Percentiles rank a stretch among this genome's conserved stretches.
These are phyloP conservation scores for Colletotrichum sp. DNA, from an alignment of 2,329 filamentous ascomycete genomes.

Conservation along the genomic window DNA sequence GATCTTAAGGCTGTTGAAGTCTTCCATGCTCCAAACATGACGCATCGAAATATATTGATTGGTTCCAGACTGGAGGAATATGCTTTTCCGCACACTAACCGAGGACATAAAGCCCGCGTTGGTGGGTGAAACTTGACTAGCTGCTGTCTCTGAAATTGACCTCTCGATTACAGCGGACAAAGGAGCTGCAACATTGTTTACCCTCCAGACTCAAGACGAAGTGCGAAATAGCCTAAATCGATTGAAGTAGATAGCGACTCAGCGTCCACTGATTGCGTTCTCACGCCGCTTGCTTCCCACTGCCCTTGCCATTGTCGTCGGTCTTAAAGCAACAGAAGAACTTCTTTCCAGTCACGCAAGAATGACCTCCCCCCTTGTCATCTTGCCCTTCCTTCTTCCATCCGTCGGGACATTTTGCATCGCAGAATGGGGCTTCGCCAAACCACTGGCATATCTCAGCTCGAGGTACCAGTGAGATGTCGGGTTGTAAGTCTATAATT, in stretches of 20 bases:
- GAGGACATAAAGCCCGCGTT: fast-evolving
- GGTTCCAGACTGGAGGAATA: background rate
- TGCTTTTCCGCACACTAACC: fast-evolving
- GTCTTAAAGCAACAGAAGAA: background rate
- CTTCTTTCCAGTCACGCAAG: background rate
- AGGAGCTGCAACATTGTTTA: fast-evolving
- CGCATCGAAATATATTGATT: background rate
- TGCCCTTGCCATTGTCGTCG: background rate
- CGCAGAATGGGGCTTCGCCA: background rate
- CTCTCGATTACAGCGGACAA: background rate
- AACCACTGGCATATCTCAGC: background rate
- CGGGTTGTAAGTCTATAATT: background rate
- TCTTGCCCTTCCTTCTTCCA: background rate
- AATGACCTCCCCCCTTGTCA: background rate
- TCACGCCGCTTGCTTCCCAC: background rate
- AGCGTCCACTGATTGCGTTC: fast-evolving
- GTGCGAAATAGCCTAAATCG: fast-evolving
- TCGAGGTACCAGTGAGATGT: fast-evolving
- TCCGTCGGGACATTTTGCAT: background rate
- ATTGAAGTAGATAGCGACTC: background rate
- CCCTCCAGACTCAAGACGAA: background rate
- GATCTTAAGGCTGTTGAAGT: background rate
- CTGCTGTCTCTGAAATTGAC: fast-evolving
- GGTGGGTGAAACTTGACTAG: fast-evolving
- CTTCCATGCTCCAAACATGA: too few species aligned